Evolutionary conservation across 129 eudicot genomes (phyloP).

Genomic region (Glebionis coronaria): DNA sequence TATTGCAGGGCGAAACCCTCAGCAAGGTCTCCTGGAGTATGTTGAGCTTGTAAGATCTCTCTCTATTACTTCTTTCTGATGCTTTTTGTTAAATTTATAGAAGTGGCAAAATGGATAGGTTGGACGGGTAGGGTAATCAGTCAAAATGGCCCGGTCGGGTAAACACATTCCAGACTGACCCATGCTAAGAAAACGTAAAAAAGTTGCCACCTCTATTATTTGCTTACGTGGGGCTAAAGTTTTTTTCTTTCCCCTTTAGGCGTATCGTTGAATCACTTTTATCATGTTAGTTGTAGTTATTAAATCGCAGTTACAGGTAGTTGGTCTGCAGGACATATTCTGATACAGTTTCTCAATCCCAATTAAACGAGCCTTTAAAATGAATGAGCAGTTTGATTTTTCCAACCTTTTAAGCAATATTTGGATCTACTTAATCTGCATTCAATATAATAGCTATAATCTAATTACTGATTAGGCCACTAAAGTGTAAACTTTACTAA

Average conservation of each 20-base stretch:
- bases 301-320: conserved; percentile 3
- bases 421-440: not conserved
- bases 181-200: not conserved
- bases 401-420: not conserved
- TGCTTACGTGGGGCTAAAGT: not conserved
- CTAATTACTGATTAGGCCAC: too few relatives aligned
- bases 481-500: too few relatives aligned
- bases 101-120: not conserved
- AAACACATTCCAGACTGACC: not conserved
- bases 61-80: conserved; percentile 2
- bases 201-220: not conserved
- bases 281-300: conserved; percentile 9
- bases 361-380: conserved; percentile 1
- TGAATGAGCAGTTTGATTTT: not conserved
- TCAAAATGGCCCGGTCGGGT: not conserved
- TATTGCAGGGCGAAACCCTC: conserved; percentile 89
- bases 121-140: not conserved
- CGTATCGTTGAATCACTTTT: conserved; percentile 16
- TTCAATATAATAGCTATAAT: too few relatives aligned
- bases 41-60: conserved; percentile 76
- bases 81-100: not conserved
- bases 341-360: conserved; percentile 10
- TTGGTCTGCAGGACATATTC: conserved; percentile 1
- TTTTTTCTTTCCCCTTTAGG: not conserved
- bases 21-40: conserved; percentile 91